Evolutionary conservation across 371 early-diverging fungal species (phyloP).

Genomic region (Rhizomucor miehei): DNA sequence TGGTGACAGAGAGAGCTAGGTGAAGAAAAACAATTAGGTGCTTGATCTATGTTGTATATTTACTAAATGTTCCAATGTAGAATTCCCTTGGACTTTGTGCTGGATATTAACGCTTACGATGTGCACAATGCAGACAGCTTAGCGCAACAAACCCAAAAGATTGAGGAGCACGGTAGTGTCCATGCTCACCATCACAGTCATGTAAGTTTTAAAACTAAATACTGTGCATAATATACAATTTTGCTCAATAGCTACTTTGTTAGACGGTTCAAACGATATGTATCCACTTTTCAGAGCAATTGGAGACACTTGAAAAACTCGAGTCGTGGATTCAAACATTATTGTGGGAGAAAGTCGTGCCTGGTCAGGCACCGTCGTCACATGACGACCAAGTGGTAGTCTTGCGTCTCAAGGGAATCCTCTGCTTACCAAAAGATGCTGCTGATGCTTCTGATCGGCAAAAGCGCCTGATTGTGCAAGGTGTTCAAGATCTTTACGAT

Average conservation of each 20-base stretch:
- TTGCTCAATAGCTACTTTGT: neutral
- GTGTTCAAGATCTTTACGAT: conserved; percentile 92
- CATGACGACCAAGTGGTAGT: conserved; percentile 49
- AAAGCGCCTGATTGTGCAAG: conserved; percentile 73
- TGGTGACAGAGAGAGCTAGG: conserved; percentile 55
- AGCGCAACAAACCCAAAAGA: conserved; percentile 30
- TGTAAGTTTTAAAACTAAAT: conserved; percentile 22
- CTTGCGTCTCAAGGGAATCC: conserved; percentile 82
- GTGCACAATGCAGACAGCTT: conserved; percentile 31
- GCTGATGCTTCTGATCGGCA: conserved; percentile 22
- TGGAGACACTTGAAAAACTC: conserved; percentile 38
- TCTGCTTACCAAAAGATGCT: conserved; percentile 47
- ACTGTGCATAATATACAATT: conserved; percentile 6
- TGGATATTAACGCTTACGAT: conserved; percentile 79
- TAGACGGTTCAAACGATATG: conserved; percentile 58
- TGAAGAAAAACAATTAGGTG: conserved; percentile 11
- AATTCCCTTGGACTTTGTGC: conserved; percentile 71
- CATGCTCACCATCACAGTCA: conserved; percentile 43
- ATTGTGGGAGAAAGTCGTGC: conserved; percentile 82
- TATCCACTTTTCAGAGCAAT: conserved; percentile 38
- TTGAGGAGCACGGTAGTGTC: conserved; percentile 24
- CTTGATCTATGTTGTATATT: too few relatives aligned
- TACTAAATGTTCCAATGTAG: conserved; percentile 20
- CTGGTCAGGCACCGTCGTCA: conserved; percentile 17
- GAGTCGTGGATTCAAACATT: conserved; percentile 90